A percentile compares a stretch with the other conserved stretches of the same genome.
These are phyloP conservation scores for Daldinia childiae DNA, from an alignment of 495 filamentous ascomycete genomes.

Conservation along the genomic window DNA sequence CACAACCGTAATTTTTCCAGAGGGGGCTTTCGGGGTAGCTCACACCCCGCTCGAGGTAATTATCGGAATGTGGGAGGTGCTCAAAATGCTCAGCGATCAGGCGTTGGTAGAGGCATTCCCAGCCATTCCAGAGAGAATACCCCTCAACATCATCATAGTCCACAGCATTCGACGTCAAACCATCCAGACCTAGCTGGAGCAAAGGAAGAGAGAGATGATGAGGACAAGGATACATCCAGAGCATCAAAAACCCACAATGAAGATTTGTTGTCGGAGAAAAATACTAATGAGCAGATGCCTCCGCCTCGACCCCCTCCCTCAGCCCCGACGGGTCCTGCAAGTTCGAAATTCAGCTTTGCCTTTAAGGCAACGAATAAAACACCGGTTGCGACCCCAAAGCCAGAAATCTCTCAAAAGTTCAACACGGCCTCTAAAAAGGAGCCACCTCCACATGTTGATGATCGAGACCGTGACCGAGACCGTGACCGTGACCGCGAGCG, in stretches of 20 bases:
- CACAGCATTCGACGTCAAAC: slow-evolving; percentile 47
- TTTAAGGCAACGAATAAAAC: slow-evolving; percentile 76
- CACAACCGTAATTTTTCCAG: slow-evolving; percentile 63
- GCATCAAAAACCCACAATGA: slow-evolving; percentile 72
- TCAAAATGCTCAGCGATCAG: slow-evolving; percentile 64
- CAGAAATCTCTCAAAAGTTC: slow-evolving; percentile 77
- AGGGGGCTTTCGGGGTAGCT: slow-evolving; percentile 54
- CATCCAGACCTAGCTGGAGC: slow-evolving; percentile 29
- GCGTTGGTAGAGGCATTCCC: slow-evolving; percentile 55
- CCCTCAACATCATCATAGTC: slow-evolving; percentile 38
- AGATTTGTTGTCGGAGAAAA: slow-evolving; percentile 62
- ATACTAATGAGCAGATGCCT: slow-evolving; percentile 57
- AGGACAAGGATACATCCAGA: slow-evolving; percentile 69
- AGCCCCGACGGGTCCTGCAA: slow-evolving; percentile 62
- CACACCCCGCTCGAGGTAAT: slow-evolving; percentile 47
- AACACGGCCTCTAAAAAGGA: slow-evolving; percentile 63
- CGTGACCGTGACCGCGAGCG: slow-evolving; percentile 22
- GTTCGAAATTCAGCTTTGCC: slow-evolving; percentile 87
- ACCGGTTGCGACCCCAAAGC: slow-evolving; percentile 68
- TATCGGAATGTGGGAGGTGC: slow-evolving; percentile 60
- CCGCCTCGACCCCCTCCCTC: slow-evolving; percentile 59
- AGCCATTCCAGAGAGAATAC: slow-evolving; percentile 48
- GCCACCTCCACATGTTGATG: slow-evolving; percentile 33
- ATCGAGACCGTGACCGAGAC: slow-evolving; percentile 54
- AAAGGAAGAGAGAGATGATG: slow-evolving; percentile 50